Base-by-base conservation (phyloP, 2,329 filamentous ascomycete genomes). In the Acarospora socialis region DNA sequence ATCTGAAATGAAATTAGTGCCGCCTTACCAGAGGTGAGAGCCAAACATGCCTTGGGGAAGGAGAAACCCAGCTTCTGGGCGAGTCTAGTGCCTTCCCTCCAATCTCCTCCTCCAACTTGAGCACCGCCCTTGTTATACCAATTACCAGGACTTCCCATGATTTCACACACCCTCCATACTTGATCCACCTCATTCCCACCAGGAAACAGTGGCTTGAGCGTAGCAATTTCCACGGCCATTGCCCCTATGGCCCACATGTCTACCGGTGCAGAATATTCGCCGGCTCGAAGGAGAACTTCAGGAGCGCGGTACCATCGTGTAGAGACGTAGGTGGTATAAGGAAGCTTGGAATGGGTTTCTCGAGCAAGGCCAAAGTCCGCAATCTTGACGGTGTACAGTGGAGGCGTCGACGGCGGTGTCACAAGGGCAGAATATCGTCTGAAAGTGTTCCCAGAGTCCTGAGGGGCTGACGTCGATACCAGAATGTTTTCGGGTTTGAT, bases 401-500 rank as follows among this genome's bases (percentile, higher is more conserved):
- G 83, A 13, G 90, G 90, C 15, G 87, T 95, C 2, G 87, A 92
- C 4, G 90, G 90, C 4, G 90, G 90, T 9, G 90, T 95, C 44
- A 95, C 81, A 40, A 95, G 66, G 5, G 82, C 72, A 0, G 90
- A 95, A 56, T 98, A 98, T 46, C 90, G 73, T 52, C 82, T 77
- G 62, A 95, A 94, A 0, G 86, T 77, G 50, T 81, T 90, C 38
- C 69, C 68, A 32, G 78, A 72, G 47, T 98, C 90, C 43, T 78
- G 77, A 43, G 82, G 69, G 22, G 81, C 73, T 2, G 87, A 92
- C 17, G 86, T 92, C 1, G 90, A 92, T 6, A 98, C 87, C 16
- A 98, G 71, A 38, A 98, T 98, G 57, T 98, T 98, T 57, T 98
- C 90, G 21, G 90, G 90, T 57, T 98, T 98, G 60, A 98, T 95